These are phyloP conservation scores for Solanum piurae DNA, from an alignment of 257 asterid species.

Conservation along the genomic window DNA sequence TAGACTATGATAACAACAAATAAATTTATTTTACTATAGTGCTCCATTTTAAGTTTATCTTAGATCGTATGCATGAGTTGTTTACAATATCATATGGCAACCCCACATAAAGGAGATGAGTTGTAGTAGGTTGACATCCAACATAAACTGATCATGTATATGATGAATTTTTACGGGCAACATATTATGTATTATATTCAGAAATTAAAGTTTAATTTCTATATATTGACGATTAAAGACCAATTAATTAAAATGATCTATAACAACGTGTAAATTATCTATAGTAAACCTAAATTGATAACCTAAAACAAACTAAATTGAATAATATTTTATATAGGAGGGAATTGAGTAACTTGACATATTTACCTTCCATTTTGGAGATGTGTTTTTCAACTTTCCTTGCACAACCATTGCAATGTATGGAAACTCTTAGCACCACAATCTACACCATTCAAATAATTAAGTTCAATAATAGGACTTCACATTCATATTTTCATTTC, in stretches of 20 bases:
- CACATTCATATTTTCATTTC: neutral
- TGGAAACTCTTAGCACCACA: conserved; percentile 33
- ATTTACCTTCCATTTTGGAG: conserved; percentile 37
- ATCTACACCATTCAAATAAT: neutral
- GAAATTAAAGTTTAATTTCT: neutral
- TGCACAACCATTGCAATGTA: conserved; percentile 80
- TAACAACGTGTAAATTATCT: neutral
- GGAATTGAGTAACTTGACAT: neutral
- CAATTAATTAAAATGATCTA: neutral
- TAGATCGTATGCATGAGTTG: too few species aligned
- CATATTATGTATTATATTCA: neutral
- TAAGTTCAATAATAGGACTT: neutral
- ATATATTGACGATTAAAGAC: neutral
- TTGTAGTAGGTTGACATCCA: neutral
- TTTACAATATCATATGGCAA: neutral
- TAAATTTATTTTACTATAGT: too few species aligned
- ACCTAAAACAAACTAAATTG: neutral
- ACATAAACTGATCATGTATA: neutral
- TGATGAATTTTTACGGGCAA: neutral
- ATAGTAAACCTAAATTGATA: neutral
- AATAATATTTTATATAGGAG: neutral
- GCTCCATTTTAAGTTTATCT: neutral
- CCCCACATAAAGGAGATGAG: neutral
- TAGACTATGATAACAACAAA: too few species aligned
- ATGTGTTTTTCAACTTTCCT: conserved; percentile 68